These are phyloP conservation scores for Tolypocladium ovalisporum DNA, from an alignment of 2,329 filamentous ascomycete species.

Conservation along the genomic window DNA sequence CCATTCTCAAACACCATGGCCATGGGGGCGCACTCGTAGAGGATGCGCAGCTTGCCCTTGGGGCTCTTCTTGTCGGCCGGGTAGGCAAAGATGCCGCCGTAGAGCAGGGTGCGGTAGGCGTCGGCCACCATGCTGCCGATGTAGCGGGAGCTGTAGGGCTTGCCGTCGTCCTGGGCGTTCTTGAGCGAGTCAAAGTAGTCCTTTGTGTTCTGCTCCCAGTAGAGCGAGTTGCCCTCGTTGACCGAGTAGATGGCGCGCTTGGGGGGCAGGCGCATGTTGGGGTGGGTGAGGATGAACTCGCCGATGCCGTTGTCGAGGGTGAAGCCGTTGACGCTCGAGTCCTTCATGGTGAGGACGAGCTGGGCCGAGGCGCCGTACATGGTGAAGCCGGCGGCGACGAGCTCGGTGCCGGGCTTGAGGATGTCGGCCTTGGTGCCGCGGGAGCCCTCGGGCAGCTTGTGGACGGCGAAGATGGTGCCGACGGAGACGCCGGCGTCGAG, in stretches of 20 bases:
- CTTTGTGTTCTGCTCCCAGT: slow-evolving; percentile 86
- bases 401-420: slow-evolving; percentile 77
- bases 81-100: slow-evolving; percentile 96
- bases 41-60: slow-evolving; percentile 92
- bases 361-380: slow-evolving; percentile 98
- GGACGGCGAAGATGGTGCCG: slow-evolving; percentile 92
- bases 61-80: slow-evolving; percentile 96
- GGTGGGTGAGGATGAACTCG: slow-evolving; percentile 98
- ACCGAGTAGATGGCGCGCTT: slow-evolving; percentile 86
- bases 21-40: slow-evolving; percentile 99
- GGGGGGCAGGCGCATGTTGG: slow-evolving; percentile 79
- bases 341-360: slow-evolving; percentile 94
- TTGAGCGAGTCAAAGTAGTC: slow-evolving; percentile 87
- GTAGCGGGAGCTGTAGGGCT: slow-evolving; percentile 91
- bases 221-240: slow-evolving; percentile 96
- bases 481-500: slow-evolving; percentile 95
- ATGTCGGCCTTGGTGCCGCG: slow-evolving; percentile 74
- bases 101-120: slow-evolving; percentile 88
- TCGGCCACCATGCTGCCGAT: slow-evolving; percentile 98
- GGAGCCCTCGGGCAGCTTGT: slow-evolving; percentile 73
- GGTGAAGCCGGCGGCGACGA: slow-evolving; percentile 94
- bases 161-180: slow-evolving; percentile 59
- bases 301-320: slow-evolving; percentile 93
- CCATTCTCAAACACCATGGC: slow-evolving; percentile 98
- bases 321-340: slow-evolving; percentile 88